Percentiles rank a stretch among this genome's conserved stretches.
These are phyloP conservation scores for Aspergillus hortae DNA, from an alignment of 2,329 filamentous ascomycete species.

Conservation along the genomic window DNA sequence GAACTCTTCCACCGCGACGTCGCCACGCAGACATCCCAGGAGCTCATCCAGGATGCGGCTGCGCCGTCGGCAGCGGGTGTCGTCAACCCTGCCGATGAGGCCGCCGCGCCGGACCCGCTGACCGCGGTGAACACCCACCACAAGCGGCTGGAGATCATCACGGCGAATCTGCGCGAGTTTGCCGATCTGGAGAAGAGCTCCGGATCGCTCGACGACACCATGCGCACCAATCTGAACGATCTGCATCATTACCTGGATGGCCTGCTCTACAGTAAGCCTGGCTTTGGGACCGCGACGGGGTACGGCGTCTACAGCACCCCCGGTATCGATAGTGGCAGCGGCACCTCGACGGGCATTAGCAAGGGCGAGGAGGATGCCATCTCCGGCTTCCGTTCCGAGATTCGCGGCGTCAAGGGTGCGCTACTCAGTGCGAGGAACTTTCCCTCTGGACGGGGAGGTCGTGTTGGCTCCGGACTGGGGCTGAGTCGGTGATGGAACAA, in stretches of 20 bases:
- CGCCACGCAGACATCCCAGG: slow-evolving; percentile 58
- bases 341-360: slow-evolving; percentile 24
- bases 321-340: slow-evolving; percentile 19
- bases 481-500: slow-evolving; percentile 1
- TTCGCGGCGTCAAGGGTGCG: slow-evolving; percentile 61
- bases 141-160: slow-evolving; percentile 49
- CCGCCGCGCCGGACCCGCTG: slow-evolving; percentile 16
- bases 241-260: slow-evolving; percentile 53
- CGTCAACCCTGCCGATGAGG: slow-evolving; percentile 6
- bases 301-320: slow-evolving; percentile 35
- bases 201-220: slow-evolving; percentile 29
- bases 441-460: slow-evolving; percentile 35
- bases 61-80: slow-evolving; percentile 7
- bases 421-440: slow-evolving; percentile 62
- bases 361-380: slow-evolving; percentile 55
- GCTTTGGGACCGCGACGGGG: slow-evolving; percentile 24
- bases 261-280: slow-evolving; percentile 37
- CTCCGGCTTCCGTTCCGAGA: slow-evolving; percentile 56
- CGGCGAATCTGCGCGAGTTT: slow-evolving; percentile 50
- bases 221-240: slow-evolving; percentile 36
- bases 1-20: slow-evolving; percentile 63
- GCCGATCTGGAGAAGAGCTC: slow-evolving; percentile 36
- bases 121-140: slow-evolving; percentile 35
- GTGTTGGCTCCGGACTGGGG: slow-evolving; percentile 19
- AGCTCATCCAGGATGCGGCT: slow-evolving; percentile 6